These are phyloP conservation scores for Penicillium cinerascens DNA, from an alignment of 495 filamentous ascomycete species.

Conservation along the genomic window DNA sequence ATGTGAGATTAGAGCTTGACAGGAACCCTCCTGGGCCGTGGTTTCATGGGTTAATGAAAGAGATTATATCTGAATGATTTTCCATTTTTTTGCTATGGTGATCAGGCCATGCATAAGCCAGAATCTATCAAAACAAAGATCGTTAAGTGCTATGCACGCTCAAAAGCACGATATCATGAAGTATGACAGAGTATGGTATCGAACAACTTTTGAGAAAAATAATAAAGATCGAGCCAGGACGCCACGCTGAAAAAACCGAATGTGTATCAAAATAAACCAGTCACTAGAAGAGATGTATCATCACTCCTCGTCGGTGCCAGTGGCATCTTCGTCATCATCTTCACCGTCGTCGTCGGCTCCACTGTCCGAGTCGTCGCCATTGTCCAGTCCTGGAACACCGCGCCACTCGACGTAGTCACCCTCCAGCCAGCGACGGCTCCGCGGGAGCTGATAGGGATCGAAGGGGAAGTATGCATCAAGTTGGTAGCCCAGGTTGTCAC, in stretches of 20 bases:
- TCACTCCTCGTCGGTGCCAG: slow-evolving; percentile 40
- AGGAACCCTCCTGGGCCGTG: too few relatives aligned
- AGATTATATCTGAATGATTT: neutral
- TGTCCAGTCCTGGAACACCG: slow-evolving; percentile 67
- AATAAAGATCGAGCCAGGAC: neutral
- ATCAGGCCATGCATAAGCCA: neutral
- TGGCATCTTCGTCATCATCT: slow-evolving; percentile 32
- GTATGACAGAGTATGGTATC: neutral
- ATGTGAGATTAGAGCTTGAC: neutral
- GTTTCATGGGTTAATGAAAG: neutral
- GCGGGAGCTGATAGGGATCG: slow-evolving; percentile 86
- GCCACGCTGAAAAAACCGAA: neutral
- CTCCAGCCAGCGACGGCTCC: slow-evolving; percentile 80
- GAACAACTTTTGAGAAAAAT: neutral
- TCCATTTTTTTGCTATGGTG: neutral
- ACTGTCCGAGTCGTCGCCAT: slow-evolving; percentile 53
- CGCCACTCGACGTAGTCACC: slow-evolving; percentile 84
- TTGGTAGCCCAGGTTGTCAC: slow-evolving; percentile 65
- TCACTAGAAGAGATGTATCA: neutral
- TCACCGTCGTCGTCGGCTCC: slow-evolving; percentile 31
- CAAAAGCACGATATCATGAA: neutral
- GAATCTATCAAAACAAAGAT: neutral
- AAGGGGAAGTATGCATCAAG: slow-evolving; percentile 96
- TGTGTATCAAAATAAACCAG: neutral
- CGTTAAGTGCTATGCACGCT: neutral